Base-by-base conservation (phyloP, 805 yeast species). In the Starmerella scarabaei region DNA sequence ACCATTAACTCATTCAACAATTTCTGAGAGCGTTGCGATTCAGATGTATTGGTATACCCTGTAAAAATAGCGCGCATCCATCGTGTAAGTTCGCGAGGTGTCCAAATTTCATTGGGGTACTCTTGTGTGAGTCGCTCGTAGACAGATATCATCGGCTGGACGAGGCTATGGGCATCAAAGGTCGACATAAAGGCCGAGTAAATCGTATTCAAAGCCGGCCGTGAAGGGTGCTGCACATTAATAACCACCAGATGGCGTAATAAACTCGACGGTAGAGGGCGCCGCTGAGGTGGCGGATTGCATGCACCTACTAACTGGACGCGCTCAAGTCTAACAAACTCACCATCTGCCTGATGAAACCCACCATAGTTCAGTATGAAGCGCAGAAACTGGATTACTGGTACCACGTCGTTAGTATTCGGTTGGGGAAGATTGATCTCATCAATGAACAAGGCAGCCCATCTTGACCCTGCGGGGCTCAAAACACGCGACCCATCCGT, bases 221-320 rank as follows among this genome's bases (percentile, higher is more conserved):
- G 48, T 0, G 78, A 76, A 0, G 97, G 96, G 53, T 86, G 79
- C 46, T 78, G 93, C 4, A 86, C 80, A 71, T 74, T 71, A 0
- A 88, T 48, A 5, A 83, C 63, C 1, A 78, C 60, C 3, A 72
- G 64, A 51, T 77, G 86, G 5, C 93, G 65, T 34, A 80, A 57
- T 49, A 86, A 77, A 32, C 95, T 61, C 8, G 63, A 53, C 1
- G 75, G 63, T 18, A 88, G 53, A 3, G 54, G 55, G 9, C 68
- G 62, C 44, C 97, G 67, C 0, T 81, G 93, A 0, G 76, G 67
- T 0, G 94, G 77, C 1, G 95, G 91, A 53, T 88, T 88, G 57
- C 97, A 88, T 0, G 97, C 96, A 7, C 93, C 96, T n/a, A 85
- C 91, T 60, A 88, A 68, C 53, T 80, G 93, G 21, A 88, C 65